Base-by-base conservation (phyloP, 2,329 filamentous ascomycete genomes). In the Neonectria neomacrospora region DNA sequence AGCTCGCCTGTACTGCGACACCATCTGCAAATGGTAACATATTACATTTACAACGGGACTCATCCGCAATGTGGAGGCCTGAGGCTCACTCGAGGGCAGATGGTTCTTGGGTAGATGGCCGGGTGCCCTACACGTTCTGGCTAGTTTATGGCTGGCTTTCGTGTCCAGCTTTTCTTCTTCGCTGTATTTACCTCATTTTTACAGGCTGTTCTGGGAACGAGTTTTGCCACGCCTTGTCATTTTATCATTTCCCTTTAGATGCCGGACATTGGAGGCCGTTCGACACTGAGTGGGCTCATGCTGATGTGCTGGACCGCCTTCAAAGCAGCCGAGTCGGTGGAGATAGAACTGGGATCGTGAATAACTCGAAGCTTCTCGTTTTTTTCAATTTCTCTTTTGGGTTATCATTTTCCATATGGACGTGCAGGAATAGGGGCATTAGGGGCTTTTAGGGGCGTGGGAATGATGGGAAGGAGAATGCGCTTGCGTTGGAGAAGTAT, bases 181-280 rank as follows among this genome's bases (percentile, higher is more conserved):
- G 48, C 14, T 58, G 60, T 63, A 58, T 54, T 63, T 58, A 58
- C 39, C 52, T 48, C 44, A 58, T n/a, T 57, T 44, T 20, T 54
- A 45, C 54, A 51, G 58, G 48, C 44, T 54, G 16, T 50, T 50
- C 50, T 63, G 60, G 54, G 50, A 58, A 44, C 37, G 28, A 48
- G 55, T 48, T 50, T 57, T 34, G 41, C 47, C 20, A 52, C 42
- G 34, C 50, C n/a, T 48, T 45, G 41, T 62, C n/a, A 53, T 32
- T 32, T n/a, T 34, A 16, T 39, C 41, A 37, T 8, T 39, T 8
- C 10, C 16, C 16, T 20, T 57, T 22, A 20, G 14, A 22, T 18
- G 18, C 14, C 8, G 7, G 30, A 16, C 11, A 20, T 39, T 20
- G 16, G 3, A 20, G n/a, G 30, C 8, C 30, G 5, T 20, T 12